Conservation (phyloP, 306 rosid species). For the Cucumis cinereus region DNA sequence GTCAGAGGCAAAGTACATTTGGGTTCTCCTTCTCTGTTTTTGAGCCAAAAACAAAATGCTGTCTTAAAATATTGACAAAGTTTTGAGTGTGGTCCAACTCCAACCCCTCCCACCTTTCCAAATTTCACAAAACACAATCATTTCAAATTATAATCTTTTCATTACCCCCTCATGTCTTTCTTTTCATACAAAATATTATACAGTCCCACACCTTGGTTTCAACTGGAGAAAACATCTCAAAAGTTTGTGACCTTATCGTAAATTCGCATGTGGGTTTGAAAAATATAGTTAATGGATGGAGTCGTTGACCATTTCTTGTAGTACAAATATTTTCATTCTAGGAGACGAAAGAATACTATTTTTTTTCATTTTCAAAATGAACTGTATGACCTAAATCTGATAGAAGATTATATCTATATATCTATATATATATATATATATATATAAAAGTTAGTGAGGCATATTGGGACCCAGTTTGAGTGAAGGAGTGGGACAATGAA, state of each 20-base stretch:
- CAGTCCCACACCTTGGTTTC: not conserved
- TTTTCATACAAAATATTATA: not conserved
- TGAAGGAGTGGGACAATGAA: not conserved
- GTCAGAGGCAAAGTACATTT: not conserved
- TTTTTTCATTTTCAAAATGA: too few relatives aligned
- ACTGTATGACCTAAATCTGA: not conserved
- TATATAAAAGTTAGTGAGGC: not conserved
- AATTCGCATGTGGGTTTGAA: too few relatives aligned
- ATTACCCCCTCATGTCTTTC: not conserved
- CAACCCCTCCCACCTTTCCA: not conserved
- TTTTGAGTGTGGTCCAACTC: not conserved
- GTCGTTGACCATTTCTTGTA: too few relatives aligned
- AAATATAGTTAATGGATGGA: too few relatives aligned
- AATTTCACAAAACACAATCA: not conserved
- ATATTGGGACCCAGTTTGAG: not conserved
- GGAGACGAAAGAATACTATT: too few relatives aligned
- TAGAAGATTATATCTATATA: too few relatives aligned
- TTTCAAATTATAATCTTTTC: not conserved
- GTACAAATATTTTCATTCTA: too few relatives aligned
- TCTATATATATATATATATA: not conserved
- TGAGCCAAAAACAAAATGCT: not conserved
- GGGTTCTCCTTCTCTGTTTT: not conserved
- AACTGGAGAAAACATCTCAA: too few relatives aligned
- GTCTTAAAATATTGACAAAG: not conserved
- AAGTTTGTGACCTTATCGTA: too few relatives aligned